phyloP scores from a whole-genome alignment of 2,329 filamentous ascomycete species.

The Myrmaecium sp. region DNA sequence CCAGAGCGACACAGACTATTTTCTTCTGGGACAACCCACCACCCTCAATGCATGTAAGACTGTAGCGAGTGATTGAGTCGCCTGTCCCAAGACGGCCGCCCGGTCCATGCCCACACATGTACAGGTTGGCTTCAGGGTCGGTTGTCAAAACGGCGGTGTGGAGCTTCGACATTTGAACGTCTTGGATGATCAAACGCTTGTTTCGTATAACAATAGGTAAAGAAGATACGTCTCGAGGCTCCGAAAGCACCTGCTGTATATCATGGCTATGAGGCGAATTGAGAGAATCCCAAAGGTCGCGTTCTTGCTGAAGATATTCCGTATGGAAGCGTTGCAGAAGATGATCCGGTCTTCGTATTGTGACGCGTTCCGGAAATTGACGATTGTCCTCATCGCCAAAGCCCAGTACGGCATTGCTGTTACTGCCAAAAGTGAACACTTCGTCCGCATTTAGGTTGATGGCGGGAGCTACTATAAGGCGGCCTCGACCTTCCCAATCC shows the following conservation, averaged over 20 bases:
- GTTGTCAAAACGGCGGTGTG: slow-evolving; percentile 78
- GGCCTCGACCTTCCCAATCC: slow-evolving; percentile 13
- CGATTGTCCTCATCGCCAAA: slow-evolving; percentile 93
- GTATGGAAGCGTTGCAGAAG: slow-evolving; percentile 57
- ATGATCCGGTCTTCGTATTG: slow-evolving; percentile 58
- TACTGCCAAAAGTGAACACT: slow-evolving; percentile 86
- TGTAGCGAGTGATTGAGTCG: slow-evolving; percentile 77
- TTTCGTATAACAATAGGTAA: slow-evolving; percentile 59
- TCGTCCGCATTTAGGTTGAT: slow-evolving; percentile 52
- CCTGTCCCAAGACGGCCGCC: slow-evolving; percentile 80
- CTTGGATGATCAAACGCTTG: slow-evolving; percentile 57
- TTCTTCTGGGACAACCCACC: slow-evolving; percentile 57
- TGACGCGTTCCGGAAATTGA: slow-evolving; percentile 76
- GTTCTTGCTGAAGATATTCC: slow-evolving; percentile 41
- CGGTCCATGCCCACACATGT: slow-evolving; percentile 80
- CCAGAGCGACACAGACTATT: slow-evolving; percentile 62
- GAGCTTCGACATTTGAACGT: slow-evolving; percentile 77
- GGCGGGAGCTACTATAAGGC: slow-evolving; percentile 8
- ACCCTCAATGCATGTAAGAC: slow-evolving; percentile 65
- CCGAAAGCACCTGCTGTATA: slow-evolving; percentile 4
- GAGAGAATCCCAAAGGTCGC: slow-evolving; percentile 20
- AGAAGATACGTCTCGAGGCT: slow-evolving; percentile 29
- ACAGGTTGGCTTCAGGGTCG: slow-evolving; percentile 78
- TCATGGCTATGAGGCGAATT: slow-evolving; percentile 14
- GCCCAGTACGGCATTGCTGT: slow-evolving; percentile 83